Evolutionary conservation across 2,329 filamentous ascomycete genomes (phyloP).

Genomic region (Fusarium mangiferae): DNA sequence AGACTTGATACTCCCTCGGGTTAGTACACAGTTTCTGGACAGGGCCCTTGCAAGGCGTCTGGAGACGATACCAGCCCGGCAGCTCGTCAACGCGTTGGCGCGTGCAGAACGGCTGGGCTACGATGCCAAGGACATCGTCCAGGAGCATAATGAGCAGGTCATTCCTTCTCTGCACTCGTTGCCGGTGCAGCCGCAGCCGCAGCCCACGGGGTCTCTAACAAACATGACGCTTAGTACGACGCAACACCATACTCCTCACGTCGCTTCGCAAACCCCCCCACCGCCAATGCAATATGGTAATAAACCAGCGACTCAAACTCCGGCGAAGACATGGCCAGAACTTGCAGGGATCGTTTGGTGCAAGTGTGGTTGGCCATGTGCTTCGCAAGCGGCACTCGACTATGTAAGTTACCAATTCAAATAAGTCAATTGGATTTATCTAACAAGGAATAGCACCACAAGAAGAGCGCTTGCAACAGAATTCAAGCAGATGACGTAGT

Average conservation of each 20-base stretch:
- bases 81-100: constrained; percentile 66
- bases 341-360: constrained; percentile 42
- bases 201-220: neutral
- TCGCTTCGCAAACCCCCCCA: neutral
- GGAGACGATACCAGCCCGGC: constrained; percentile 63
- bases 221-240: neutral
- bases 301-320: neutral
- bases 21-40: constrained; percentile 62
- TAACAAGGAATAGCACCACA: constrained; percentile 44
- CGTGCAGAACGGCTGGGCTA: constrained; percentile 68
- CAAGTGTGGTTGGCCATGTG: constrained; percentile 51
- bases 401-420: constrained; percentile 44
- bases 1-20: constrained; percentile 56
- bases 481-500: constrained; percentile 20
- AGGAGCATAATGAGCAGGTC: constrained; percentile 52
- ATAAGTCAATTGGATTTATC: neutral
- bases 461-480: constrained; percentile 42
- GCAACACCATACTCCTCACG: constrained; percentile 5
- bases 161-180: constrained; percentile 47
- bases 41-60: constrained; percentile 62
- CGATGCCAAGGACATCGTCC: constrained; percentile 60
- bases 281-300: neutral
- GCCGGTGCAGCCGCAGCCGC: constrained; percentile 15
- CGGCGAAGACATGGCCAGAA: neutral
- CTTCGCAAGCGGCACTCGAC: constrained; percentile 43